Base-by-base conservation (phyloP, 768 basidiomycete genomes). In the Phanerodontia chrysosporium region DNA sequence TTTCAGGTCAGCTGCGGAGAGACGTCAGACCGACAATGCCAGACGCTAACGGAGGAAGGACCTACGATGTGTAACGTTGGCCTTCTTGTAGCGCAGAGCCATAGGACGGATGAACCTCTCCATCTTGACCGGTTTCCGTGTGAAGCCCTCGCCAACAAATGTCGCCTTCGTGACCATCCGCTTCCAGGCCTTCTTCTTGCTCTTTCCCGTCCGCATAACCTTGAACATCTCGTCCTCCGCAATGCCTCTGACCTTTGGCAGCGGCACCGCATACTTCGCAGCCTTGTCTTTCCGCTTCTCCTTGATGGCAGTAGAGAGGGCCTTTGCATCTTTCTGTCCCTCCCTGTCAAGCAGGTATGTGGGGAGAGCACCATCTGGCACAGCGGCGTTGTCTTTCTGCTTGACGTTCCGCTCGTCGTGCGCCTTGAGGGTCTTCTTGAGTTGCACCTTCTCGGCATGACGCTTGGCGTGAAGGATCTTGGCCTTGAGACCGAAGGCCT, bases 201-300 rank as follows among this genome's bases (percentile, higher is more conserved):
- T 90, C 79, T 98, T 98, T 57, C 97, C 97, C 0, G 96, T 95
- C 80, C 94, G 92, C 81, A 99, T 79, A 29, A 99, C 97, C 80
- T 95, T 98, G 82, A 99, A 99, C 90, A 95, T 97, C 80, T 99
- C 97, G 67, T 98, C 97, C 73, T 99, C 97, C 16, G 96, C 95
- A 66, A 99, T 98, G 21, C 97, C 97, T 59, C 96, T 79, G 54
- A 99, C 97, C 76, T 94, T 96, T 51, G 97, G 97, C 61, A 99
- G 71, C 4, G 97, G 97, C 1, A 99, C 97, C 18, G 95, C 86
- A 75, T 92, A 99, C 74, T 97, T 98, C 18, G 96, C 96, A 1
- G 96, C 97, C 78, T 96, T 95, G 78, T 99, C 97, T 74, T 98
- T 99, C 69, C 97, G 86, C 72, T 94, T 93, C 75, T 99, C 94